Evolutionary conservation across 75 land plant genomes (phyloP).

Genomic region (Isoetes taiwanensis): DNA sequence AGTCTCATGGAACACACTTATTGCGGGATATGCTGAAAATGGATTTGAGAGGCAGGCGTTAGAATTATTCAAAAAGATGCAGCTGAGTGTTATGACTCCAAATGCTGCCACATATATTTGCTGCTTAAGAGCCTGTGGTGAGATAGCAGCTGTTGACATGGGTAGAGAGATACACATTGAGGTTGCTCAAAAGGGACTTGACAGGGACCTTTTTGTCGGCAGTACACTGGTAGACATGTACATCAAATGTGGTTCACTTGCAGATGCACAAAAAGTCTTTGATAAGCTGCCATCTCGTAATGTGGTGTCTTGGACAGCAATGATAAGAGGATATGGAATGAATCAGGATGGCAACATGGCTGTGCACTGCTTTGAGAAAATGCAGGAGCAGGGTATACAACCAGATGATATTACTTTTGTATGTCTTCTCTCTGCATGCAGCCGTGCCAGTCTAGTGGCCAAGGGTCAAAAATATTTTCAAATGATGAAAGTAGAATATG

Average conservation of each 20-base stretch:
- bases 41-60: too few relatives aligned
- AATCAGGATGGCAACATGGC: too few relatives aligned
- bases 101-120: slow-evolving; percentile 10
- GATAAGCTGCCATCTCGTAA: slow-evolving; percentile 14
- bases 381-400: too few relatives aligned
- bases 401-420: too few relatives aligned
- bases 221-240: slow-evolving; percentile 37
- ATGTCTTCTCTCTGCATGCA: too few relatives aligned
- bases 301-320: slow-evolving; percentile 24
- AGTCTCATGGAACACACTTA: not conserved
- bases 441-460: too few relatives aligned
- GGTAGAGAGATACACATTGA: slow-evolving; percentile 30
- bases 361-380: too few relatives aligned
- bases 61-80: too few relatives aligned
- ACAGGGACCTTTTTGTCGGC: slow-evolving; percentile 22
- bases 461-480: too few relatives aligned
- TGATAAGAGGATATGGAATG: too few relatives aligned
- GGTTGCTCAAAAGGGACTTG: slow-evolving; percentile 20
- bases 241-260: slow-evolving; percentile 15
- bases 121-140: slow-evolving; percentile 20
- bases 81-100: slow-evolving; percentile 16
- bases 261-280: slow-evolving; percentile 21
- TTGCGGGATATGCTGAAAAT: not conserved
- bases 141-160: slow-evolving; percentile 10
- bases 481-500: too few relatives aligned